Conservation (phyloP, 2,329 filamentous ascomycete species). For the Ascomycota sp. region DNA sequence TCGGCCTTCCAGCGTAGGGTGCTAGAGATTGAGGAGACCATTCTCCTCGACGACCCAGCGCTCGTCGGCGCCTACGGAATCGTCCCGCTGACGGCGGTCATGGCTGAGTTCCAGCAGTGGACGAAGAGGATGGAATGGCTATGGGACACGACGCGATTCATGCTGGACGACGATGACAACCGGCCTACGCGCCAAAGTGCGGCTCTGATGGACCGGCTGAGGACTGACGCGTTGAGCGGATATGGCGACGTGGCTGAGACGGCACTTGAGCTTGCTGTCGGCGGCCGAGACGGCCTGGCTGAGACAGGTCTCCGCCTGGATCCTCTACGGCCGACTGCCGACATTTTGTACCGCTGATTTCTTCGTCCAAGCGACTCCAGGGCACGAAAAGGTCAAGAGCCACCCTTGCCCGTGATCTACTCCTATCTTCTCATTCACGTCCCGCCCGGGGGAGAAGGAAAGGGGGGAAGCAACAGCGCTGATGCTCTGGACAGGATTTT, state of each 20-base stretch:
- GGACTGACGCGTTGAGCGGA: slow-evolving; percentile 63
- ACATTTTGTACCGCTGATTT: slow-evolving; percentile 66
- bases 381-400: slow-evolving; percentile 21
- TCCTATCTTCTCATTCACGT: no score
- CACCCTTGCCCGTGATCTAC: not conserved
- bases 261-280: slow-evolving; percentile 48
- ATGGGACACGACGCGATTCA: slow-evolving; percentile 50
- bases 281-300: slow-evolving; percentile 82
- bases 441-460: no score
- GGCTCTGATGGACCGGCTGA: slow-evolving; percentile 55
- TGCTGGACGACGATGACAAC: slow-evolving; percentile 25
- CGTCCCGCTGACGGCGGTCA: slow-evolving; percentile 70
- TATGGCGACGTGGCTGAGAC: slow-evolving; percentile 71
- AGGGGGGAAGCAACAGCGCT: no score
- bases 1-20: slow-evolving; percentile 66
- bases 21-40: slow-evolving; percentile 60
- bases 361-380: slow-evolving; percentile 42
- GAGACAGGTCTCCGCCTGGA: slow-evolving; percentile 75
- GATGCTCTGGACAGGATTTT: slow-evolving; percentile 27
- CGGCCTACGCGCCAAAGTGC: slow-evolving; percentile 39
- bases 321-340: slow-evolving; percentile 71
- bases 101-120: slow-evolving; percentile 77
- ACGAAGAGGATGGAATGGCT: slow-evolving; percentile 71
- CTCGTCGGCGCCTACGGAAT: slow-evolving; percentile 85
- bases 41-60: slow-evolving; percentile 55